Evolutionary conservation across 805 yeast genomes (phyloP).

Genomic region (Scheffersomyces stipitis): DNA sequence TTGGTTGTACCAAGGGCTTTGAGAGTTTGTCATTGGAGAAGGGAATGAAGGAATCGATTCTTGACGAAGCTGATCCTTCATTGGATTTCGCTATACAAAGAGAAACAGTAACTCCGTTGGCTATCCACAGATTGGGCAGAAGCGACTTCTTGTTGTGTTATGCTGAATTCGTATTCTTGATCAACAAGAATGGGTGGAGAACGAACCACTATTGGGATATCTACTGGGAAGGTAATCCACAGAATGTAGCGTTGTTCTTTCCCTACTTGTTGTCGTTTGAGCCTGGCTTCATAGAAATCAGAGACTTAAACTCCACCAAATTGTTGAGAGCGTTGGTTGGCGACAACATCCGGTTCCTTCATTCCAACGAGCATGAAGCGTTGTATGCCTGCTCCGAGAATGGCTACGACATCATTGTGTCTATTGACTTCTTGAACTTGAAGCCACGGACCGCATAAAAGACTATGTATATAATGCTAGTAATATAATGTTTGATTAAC

Average conservation of each 20-base stretch:
- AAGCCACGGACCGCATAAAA: slow-evolving; percentile 29
- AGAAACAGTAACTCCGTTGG: slow-evolving; percentile 80
- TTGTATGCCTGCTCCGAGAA: slow-evolving; percentile 88
- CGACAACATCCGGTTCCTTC: slow-evolving; percentile 85
- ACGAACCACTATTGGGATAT: slow-evolving; percentile 91
- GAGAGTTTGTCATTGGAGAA: slow-evolving; percentile 88
- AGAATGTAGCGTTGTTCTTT: slow-evolving; percentile 87
- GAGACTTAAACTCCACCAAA: slow-evolving; percentile 87
- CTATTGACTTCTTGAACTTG: slow-evolving; percentile 81
- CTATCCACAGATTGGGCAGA: slow-evolving; percentile 84
- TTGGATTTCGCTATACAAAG: slow-evolving; percentile 86
- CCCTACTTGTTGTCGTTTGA: slow-evolving; percentile 93
- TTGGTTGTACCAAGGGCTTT: slow-evolving; percentile 95
- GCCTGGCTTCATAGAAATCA: slow-evolving; percentile 82
- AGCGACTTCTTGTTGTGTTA: slow-evolving; percentile 81
- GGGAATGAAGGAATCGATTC: slow-evolving; percentile 79
- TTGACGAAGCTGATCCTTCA: slow-evolving; percentile 98
- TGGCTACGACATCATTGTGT: slow-evolving; percentile 90
- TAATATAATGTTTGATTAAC: too few species aligned
- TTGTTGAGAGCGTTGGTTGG: slow-evolving; percentile 87
- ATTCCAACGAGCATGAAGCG: slow-evolving; percentile 90
- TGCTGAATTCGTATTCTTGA: slow-evolving; percentile 91
- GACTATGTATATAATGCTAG: too few species aligned
- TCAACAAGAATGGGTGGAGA: slow-evolving; percentile 95
- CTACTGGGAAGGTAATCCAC: slow-evolving; percentile 96